A percentile compares a stretch with the other conserved stretches of the same genome.
Evolutionary conservation across 2,329 filamentous ascomycete genomes (phyloP).

Genomic region (Pseudogymnoascus sp.): DNA sequence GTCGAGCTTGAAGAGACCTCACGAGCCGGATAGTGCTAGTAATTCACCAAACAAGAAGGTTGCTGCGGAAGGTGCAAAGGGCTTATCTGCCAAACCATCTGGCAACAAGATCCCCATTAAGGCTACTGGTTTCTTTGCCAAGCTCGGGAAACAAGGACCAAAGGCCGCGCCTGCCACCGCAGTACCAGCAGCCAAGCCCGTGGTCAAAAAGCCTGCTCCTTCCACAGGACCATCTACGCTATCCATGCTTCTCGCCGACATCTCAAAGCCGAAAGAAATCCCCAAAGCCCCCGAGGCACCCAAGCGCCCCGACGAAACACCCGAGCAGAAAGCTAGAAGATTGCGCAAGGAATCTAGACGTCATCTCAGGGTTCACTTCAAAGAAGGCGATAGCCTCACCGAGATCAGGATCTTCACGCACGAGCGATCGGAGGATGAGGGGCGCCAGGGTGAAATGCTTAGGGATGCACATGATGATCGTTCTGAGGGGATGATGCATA

Average conservation of each 20-base stretch:
- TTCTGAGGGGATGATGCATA: slow-evolving; percentile 62
- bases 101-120: slow-evolving; percentile 17
- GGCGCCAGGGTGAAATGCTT: slow-evolving; percentile 57
- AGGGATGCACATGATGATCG: slow-evolving; percentile 65
- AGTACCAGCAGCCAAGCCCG: slow-evolving; percentile 21
- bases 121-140: slow-evolving; percentile 13
- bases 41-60: slow-evolving; percentile 27
- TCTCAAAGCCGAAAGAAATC: slow-evolving; percentile 24
- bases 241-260: slow-evolving; percentile 26
- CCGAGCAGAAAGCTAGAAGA: slow-evolving; percentile 57
- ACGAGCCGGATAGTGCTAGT: slow-evolving; percentile 24
- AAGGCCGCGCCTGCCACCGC: slow-evolving; percentile 16
- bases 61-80: slow-evolving; percentile 25
- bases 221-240: slow-evolving; percentile 21
- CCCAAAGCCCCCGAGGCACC: slow-evolving; percentile 24
- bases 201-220: slow-evolving; percentile 27
- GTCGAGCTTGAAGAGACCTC: slow-evolving; percentile 21
- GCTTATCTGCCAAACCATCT: slow-evolving; percentile 18
- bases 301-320: slow-evolving; percentile 44
- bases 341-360: slow-evolving; percentile 64
- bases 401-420: slow-evolving; percentile 63
- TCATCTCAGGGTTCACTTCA: slow-evolving; percentile 63
- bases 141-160: slow-evolving; percentile 7
- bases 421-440: slow-evolving; percentile 61
- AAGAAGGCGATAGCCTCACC: slow-evolving; percentile 56